A percentile compares a stretch with the other conserved stretches of the same genome.
Evolutionary conservation across 805 yeast species (phyloP).

Genomic region (Cyberlindnera misumaiensis): DNA sequence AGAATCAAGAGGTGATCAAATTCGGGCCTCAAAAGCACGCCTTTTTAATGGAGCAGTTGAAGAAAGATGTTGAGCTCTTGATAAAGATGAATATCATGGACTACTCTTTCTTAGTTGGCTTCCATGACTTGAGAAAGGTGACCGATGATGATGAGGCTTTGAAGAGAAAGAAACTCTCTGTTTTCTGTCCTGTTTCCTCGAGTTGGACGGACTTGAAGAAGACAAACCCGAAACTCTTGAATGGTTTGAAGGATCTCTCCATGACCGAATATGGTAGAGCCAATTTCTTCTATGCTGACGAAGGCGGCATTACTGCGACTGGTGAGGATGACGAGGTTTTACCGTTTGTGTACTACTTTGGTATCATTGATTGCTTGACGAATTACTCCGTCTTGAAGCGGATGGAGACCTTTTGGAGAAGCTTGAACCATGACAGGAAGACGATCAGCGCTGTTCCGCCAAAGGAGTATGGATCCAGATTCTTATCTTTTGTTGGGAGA

Average conservation of each 20-base stretch:
- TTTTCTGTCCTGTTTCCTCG: constrained; percentile 24
- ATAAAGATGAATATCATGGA: constrained; percentile 87
- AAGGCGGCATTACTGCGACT: constrained; percentile 80
- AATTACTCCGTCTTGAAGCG: constrained; percentile 66
- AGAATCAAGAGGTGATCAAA: constrained; percentile 52
- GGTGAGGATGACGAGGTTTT: constrained; percentile 49
- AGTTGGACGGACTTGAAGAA: constrained; percentile 27
- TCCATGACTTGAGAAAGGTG: constrained; percentile 67
- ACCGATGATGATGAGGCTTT: constrained; percentile 28
- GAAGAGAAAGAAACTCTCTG: constrained; percentile 31
- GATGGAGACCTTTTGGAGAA: constrained; percentile 81
- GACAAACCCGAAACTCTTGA: constrained; percentile 41
- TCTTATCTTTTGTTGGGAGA: constrained; percentile 57
- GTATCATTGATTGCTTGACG: constrained; percentile 91
- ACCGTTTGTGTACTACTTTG: constrained; percentile 75
- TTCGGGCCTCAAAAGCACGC: constrained; percentile 68
- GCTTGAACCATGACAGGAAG: constrained; percentile 58
- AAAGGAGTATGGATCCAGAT: constrained; percentile 81
- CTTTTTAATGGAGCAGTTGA: constrained; percentile 61
- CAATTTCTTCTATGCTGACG: constrained; percentile 63
- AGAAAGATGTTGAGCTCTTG: constrained; percentile 65
- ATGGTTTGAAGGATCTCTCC: constrained; percentile 36
- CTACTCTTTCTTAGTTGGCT: constrained; percentile 82
- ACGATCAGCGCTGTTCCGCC: constrained; percentile 90
- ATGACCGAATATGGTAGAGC: constrained; percentile 38